These are phyloP conservation scores for Coemansia sp. DNA, from an alignment of 192 early-diverging fungal species.

Conservation along the genomic window DNA sequence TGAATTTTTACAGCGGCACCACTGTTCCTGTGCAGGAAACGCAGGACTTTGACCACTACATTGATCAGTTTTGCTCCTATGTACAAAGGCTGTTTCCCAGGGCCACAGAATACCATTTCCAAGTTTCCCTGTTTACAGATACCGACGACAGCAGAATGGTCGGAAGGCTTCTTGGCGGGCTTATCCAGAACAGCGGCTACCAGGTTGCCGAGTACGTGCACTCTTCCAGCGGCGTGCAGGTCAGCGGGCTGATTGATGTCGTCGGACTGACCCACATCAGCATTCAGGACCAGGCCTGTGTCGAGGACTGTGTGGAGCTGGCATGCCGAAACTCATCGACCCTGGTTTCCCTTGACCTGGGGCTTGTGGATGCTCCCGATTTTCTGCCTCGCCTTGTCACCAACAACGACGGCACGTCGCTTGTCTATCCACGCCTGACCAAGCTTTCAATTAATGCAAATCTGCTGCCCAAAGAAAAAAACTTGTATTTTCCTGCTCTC, in stretches of 20 bases:
- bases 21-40: constrained; percentile 36
- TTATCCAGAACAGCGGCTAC: constrained; percentile 10
- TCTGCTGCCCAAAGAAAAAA: constrained; percentile 30
- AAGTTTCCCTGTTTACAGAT: constrained; percentile 39
- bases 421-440: constrained; percentile 29
- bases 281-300: constrained; percentile 27
- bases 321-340: constrained; percentile 33
- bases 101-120: constrained; percentile 29
- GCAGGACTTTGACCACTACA: constrained; percentile 14
- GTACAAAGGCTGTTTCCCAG: constrained; percentile 30
- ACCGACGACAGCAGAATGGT: constrained; percentile 53
- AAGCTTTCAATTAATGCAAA: constrained; percentile 28
- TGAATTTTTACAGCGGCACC: constrained; percentile 44
- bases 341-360: constrained; percentile 40
- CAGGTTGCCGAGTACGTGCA: constrained; percentile 37
- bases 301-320: constrained; percentile 45
- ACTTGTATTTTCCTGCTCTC: constrained; percentile 27
- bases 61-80: constrained; percentile 23
- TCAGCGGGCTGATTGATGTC: constrained; percentile 32
- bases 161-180: constrained; percentile 20
- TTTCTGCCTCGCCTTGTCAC: constrained; percentile 26
- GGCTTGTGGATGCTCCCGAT: constrained; percentile 26
- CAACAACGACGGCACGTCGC: constrained; percentile 20
- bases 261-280: constrained; percentile 36
- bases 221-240: constrained; percentile 36